Conservation (phyloP, 163 green algal species). For the Chlamydomonas reinhardtii region DNA sequence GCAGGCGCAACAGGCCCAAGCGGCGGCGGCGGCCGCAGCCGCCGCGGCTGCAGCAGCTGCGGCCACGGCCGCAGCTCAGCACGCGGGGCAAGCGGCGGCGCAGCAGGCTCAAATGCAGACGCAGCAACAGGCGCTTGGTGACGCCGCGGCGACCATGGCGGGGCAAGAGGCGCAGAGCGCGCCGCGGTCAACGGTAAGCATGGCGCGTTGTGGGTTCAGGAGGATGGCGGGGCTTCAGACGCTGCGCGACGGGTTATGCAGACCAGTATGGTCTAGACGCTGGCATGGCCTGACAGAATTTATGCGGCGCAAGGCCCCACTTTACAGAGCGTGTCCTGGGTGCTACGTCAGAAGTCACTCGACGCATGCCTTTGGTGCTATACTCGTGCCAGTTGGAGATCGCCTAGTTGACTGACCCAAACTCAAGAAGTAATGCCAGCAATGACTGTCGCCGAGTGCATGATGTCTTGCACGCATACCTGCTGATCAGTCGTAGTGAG, state of each 20-base stretch:
- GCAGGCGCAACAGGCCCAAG: neutral
- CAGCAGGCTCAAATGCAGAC: neutral
- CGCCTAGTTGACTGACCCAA: too few relatives aligned
- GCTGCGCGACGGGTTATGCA: too few relatives aligned
- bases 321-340: too few relatives aligned
- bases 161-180: neutral
- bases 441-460: neutral
- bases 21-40: neutral
- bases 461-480: neutral
- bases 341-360: too few relatives aligned
- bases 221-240: too few relatives aligned
- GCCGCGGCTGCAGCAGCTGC: neutral
- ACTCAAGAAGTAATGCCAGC: too few relatives aligned
- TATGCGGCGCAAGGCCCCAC: too few relatives aligned
- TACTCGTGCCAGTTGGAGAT: too few relatives aligned
- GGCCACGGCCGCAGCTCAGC: too few relatives aligned
- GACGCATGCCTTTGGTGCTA: too few relatives aligned
- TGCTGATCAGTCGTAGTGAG: neutral
- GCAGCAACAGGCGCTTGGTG: neutral
- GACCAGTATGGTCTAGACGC: too few relatives aligned
- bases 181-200: neutral
- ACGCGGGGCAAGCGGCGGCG: neutral
- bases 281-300: too few relatives aligned
- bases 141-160: neutral
- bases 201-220: neutral